Base-by-base conservation (phyloP, 78 protist genomes). In the Chrysochromulina tobinii region DNA sequence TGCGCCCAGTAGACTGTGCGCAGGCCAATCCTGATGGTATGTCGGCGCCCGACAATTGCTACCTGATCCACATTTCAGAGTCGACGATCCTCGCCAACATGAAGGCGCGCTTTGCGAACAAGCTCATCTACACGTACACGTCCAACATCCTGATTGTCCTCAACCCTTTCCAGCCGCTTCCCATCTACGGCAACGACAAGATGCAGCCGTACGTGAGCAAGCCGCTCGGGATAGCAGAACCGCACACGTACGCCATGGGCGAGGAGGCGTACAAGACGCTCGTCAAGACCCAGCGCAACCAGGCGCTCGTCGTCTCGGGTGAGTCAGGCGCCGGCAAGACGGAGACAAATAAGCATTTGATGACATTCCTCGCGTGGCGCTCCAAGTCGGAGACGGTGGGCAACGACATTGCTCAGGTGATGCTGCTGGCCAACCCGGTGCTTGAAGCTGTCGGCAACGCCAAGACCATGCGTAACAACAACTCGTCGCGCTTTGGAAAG, bases 301-400 rank as follows among this genome's bases (percentile, higher is more conserved):
- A 94, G 81, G 89, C 92, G 64, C 92, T 96, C 18, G 90, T 97
- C 57, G 96, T 96, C 69, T 91, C 95, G 4, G 98, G 98, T 55
- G 98, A 97, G 90, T 91, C 96, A 0, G 99, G 98, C 54, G 27
- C 85, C 21, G 90, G 90, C 14, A 75, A 87, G 85, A 93, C 90
- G 15, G 95, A 93, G 85, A 81, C 85, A 25, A 61, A 69, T 12
- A 91, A 93, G 92, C 50, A 75, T 53, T 3, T 57, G 48, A 48
- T 90, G 64, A 75, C 50, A 1, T 23, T 15, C 64, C 21, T 79
- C 48, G 61, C 97, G 98, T n/a, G 98, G 96, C 89, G 93, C 96
- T 68, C 77, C 77, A 68, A 68, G 77, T 9, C 21, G 14, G 77
- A 68, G 77, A 4, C 27, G 27, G 51, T 68, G 48, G 77, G 77